Evolutionary conservation across 1,284 basidiomycete species (phyloP).

Genomic region (Cutaneotrichosporon arboriforme): DNA sequence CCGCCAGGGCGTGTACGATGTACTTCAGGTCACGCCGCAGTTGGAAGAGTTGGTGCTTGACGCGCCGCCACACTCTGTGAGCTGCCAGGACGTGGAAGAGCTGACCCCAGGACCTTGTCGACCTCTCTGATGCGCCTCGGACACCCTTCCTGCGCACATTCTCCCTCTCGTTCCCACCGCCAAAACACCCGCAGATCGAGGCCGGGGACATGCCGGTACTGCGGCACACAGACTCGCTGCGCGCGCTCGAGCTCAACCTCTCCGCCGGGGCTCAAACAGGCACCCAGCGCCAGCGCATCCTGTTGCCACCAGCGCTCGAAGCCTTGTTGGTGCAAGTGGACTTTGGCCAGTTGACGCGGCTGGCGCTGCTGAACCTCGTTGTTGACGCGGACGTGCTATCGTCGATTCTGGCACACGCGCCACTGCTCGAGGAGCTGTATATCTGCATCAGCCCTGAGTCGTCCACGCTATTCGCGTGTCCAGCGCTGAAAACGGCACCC

Average conservation of each 20-base stretch:
- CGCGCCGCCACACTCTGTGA: slow-evolving; percentile 32
- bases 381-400: slow-evolving; percentile 16
- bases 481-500: not conserved
- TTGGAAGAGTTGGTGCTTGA: slow-evolving; percentile 42
- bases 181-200: slow-evolving; percentile 4
- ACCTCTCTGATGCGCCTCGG: slow-evolving; percentile 24
- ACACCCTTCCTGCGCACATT: slow-evolving; percentile 24
- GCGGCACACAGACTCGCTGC: slow-evolving; percentile 17
- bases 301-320: slow-evolving; percentile 16
- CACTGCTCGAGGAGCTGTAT: slow-evolving; percentile 34
- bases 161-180: slow-evolving; percentile 28
- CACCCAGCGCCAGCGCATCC: slow-evolving; percentile 9
- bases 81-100: not conserved
- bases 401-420: slow-evolving; percentile 12
- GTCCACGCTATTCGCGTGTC: slow-evolving; percentile 19
- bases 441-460: slow-evolving; percentile 16
- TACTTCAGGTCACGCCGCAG: slow-evolving; percentile 23
- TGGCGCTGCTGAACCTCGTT: slow-evolving; percentile 36
- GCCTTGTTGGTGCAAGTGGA: slow-evolving; percentile 18
- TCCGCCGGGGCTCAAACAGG: slow-evolving; percentile 9
- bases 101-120: slow-evolving; percentile 23
- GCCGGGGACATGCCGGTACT: slow-evolving; percentile 30
- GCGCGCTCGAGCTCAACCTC: slow-evolving; percentile 32
- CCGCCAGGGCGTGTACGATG: slow-evolving; percentile 26
- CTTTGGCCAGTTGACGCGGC: slow-evolving; percentile 18